Percentiles rank a stretch among this genome's conserved stretches.
phyloP scores from a whole-genome alignment of 768 basidiomycete genomes.

The Dioszegia crocea region DNA sequence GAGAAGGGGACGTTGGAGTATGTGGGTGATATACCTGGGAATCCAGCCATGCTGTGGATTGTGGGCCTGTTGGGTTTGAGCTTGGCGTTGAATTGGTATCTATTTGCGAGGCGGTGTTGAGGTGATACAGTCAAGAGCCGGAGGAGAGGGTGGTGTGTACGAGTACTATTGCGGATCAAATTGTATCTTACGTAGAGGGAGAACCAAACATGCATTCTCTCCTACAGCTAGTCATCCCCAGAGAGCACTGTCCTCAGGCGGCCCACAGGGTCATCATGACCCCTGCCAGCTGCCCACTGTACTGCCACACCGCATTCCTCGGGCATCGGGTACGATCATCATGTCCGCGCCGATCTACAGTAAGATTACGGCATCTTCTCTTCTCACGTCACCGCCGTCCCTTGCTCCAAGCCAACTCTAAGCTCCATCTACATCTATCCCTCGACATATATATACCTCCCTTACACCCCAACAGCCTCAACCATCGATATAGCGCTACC shows the following conservation, averaged over 20 bases:
- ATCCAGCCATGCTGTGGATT: slow-evolving; percentile 17
- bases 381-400: too few relatives aligned
- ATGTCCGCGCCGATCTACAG: background rate
- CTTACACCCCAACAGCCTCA: background rate
- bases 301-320: too few relatives aligned
- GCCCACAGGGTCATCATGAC: too few relatives aligned
- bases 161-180: too few relatives aligned
- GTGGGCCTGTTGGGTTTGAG: slow-evolving; percentile 2
- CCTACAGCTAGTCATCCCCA: too few relatives aligned
- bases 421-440: background rate
- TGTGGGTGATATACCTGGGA: slow-evolving; percentile 17
- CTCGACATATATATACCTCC: background rate
- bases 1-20: slow-evolving; percentile 8
- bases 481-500: background rate
- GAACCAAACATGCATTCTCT: too few relatives aligned
- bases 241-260: too few relatives aligned
- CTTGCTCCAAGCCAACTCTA: too few relatives aligned
- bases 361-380: too few relatives aligned
- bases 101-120: background rate
- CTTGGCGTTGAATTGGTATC: slow-evolving; percentile 7
- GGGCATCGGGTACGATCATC: background rate
- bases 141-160: too few relatives aligned
- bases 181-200: too few relatives aligned
- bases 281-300: too few relatives aligned
- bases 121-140: background rate